phyloP scores from a whole-genome alignment of 208 protist genomes.

The Strigomonas culicis region DNA sequence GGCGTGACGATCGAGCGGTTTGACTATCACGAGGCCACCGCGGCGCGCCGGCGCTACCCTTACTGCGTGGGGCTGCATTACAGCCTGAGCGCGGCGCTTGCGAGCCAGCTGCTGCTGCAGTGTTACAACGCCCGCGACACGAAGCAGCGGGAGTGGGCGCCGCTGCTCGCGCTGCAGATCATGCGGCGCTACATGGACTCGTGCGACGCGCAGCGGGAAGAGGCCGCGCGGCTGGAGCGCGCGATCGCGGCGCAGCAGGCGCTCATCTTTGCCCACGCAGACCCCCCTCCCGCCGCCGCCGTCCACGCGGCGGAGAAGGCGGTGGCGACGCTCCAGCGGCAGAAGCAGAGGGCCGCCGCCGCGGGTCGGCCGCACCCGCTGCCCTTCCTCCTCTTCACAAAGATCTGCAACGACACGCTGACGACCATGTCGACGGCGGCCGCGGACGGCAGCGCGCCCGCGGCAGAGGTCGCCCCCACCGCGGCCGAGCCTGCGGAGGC shows the following conservation, averaged over 20 bases:
- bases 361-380: constrained; percentile 47
- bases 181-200: constrained; percentile 64
- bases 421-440: constrained; percentile 34
- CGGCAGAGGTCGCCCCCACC: neutral
- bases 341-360: neutral
- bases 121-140: constrained; percentile 51
- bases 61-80: constrained; percentile 16
- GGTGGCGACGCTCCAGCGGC: neutral
- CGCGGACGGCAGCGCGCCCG: neutral
- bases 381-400: constrained; percentile 76
- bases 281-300: too few species aligned
- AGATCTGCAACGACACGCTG: constrained; percentile 64
- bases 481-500: constrained; percentile 1
- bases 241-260: neutral
- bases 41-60: neutral
- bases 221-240: constrained; percentile 15
- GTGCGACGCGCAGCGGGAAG: constrained; percentile 40
- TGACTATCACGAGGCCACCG: neutral
- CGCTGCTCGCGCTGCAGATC: constrained; percentile 66
- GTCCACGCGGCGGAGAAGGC: neutral
- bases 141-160: constrained; percentile 56
- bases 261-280: neutral
- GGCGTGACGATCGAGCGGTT: neutral
- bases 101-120: constrained; percentile 68
- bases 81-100: constrained; percentile 44